phyloP scores from a whole-genome alignment of 805 yeast genomes.

The Myxozyma udenii region DNA sequence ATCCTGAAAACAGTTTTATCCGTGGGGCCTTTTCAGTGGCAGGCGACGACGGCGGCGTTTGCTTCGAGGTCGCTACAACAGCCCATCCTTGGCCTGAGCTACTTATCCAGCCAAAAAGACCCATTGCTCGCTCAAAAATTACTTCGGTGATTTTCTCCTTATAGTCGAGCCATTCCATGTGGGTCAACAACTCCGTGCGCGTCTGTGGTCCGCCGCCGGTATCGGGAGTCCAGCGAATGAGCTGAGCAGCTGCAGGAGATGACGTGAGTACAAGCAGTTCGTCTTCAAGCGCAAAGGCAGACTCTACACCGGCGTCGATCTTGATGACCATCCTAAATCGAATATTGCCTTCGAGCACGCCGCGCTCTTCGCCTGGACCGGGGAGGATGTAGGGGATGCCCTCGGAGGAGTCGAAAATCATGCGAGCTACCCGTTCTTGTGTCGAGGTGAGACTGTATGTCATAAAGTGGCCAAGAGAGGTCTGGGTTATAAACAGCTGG shows the following conservation, averaged over 20 bases:
- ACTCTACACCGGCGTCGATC: constrained; percentile 37
- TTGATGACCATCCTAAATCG: constrained; percentile 34
- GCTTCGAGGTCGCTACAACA: constrained; percentile 7
- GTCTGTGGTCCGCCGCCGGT: constrained; percentile 27
- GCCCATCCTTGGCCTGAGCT: constrained; percentile 34
- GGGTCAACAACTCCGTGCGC: constrained; percentile 29
- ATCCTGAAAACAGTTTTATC: constrained; percentile 15
- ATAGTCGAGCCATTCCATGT: constrained; percentile 32
- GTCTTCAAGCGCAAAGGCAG: constrained; percentile 28
- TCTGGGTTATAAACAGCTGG: constrained; percentile 38
- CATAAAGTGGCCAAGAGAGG: constrained; percentile 30
- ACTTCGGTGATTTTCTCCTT: constrained; percentile 28
- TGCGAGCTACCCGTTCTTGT: constrained; percentile 11
- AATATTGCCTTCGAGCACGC: constrained; percentile 38
- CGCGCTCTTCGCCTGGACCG: constrained; percentile 44
- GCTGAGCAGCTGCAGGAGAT: constrained; percentile 28
- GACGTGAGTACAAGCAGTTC: constrained; percentile 25
- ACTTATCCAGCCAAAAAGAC: constrained; percentile 35
- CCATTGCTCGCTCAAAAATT: constrained; percentile 36
- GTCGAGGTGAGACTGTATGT: constrained; percentile 22
- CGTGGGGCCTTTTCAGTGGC: constrained; percentile 12
- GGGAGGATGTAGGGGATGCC: constrained; percentile 32
- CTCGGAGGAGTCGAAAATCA: constrained; percentile 12
- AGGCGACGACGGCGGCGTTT: constrained; percentile 11
- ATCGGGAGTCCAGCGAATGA: constrained; percentile 28